phyloP scores from a whole-genome alignment of 768 basidiomycete genomes.

The Lactarius quietus region DNA sequence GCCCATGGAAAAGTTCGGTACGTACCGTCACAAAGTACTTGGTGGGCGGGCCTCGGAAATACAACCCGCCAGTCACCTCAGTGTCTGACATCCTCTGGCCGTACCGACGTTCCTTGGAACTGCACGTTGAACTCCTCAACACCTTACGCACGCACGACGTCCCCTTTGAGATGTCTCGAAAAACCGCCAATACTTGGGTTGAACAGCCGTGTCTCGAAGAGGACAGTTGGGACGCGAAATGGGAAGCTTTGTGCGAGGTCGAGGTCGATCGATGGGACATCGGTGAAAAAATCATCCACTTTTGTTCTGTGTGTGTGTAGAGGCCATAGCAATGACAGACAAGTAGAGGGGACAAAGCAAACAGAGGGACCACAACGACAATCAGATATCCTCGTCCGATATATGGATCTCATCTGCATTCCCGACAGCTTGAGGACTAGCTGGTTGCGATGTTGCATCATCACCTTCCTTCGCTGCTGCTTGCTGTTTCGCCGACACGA shows the following conservation, averaged over 20 bases:
- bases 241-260: constrained; percentile 76
- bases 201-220: constrained; percentile 67
- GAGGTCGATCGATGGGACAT: constrained; percentile 72
- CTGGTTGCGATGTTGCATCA: constrained; percentile 1
- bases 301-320: constrained; percentile 8
- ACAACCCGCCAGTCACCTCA: constrained; percentile 43
- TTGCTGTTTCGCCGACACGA: constrained; percentile 67
- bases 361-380: constrained; percentile 22
- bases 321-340: constrained; percentile 5
- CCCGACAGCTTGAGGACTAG: constrained; percentile 27
- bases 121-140: constrained; percentile 54
- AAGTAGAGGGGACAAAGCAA: constrained; percentile 1
- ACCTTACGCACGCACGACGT: constrained; percentile 59
- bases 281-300: constrained; percentile 18
- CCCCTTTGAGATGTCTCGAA: constrained; percentile 66
- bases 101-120: constrained; percentile 62
- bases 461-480: constrained; percentile 37
- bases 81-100: constrained; percentile 54
- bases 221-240: constrained; percentile 62
- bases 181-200: constrained; percentile 61
- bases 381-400: constrained; percentile 61
- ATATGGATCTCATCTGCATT: constrained; percentile 89
- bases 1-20: constrained; percentile 78
- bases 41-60: neutral
- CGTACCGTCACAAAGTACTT: constrained; percentile 19